Percentiles rank a stretch among this genome's conserved stretches.
Evolutionary conservation across 75 land plant species (phyloP).

Genomic region (Ceratopteris richardii): DNA sequence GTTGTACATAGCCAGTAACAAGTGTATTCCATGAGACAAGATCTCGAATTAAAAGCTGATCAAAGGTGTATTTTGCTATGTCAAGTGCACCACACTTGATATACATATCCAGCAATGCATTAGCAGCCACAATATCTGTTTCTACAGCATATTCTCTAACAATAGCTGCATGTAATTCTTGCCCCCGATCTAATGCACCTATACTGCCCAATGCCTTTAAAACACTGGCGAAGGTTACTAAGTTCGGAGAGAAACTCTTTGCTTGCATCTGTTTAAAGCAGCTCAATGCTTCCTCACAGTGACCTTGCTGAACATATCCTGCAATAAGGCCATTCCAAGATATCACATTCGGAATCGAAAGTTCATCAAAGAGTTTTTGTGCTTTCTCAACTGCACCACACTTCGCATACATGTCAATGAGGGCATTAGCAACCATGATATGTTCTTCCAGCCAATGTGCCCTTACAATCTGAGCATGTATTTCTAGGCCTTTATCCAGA

Average conservation of each 20-base stretch:
- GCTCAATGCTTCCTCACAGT: conserved; percentile 8
- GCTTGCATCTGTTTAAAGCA: conserved; percentile 8
- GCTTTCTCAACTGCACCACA: conserved; percentile 10
- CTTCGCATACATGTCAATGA: conserved; percentile 16
- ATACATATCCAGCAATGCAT: conserved; percentile 20
- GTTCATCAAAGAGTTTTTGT: conserved; percentile 14
- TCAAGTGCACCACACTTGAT: conserved; percentile 15
- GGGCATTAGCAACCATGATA: conserved; percentile 5
- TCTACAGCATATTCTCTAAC: background rate
- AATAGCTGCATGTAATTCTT: conserved; percentile 12
- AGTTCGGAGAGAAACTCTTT: conserved; percentile 8
- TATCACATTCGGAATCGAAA: conserved; percentile 17
- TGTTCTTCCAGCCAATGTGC: conserved; percentile 3
- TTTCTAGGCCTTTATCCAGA: conserved; percentile 6
- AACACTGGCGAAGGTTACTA: conserved; percentile 17
- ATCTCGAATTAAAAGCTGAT: background rate
- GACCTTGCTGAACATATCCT: conserved; percentile 16
- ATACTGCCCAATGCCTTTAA: conserved; percentile 19
- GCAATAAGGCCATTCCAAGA: conserved; percentile 19
- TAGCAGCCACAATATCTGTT: conserved; percentile 9
- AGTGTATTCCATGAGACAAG: conserved; percentile 16
- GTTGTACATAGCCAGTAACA: conserved; percentile 7
- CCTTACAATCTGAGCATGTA: conserved; percentile 4
- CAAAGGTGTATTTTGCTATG: conserved; percentile 8
- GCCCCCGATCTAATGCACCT: conserved; percentile 19